Percentiles rank a stretch among this genome's conserved stretches.
phyloP scores from a whole-genome alignment of 106 monocot species.

The Hemerocallis citrina region DNA sequence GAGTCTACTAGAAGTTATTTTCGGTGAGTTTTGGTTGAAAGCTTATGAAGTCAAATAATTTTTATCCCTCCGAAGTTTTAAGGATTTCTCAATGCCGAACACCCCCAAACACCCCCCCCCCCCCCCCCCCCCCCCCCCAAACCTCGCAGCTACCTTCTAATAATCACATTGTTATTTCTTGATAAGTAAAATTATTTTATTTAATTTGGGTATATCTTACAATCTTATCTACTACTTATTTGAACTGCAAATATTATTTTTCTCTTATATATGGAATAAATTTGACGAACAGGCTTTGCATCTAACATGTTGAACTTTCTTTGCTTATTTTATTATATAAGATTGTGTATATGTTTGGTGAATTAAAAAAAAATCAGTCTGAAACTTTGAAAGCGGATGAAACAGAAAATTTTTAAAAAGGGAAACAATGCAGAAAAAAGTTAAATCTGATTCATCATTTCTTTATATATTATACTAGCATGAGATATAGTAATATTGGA shows the following conservation, averaged over 20 bases:
- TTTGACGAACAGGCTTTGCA: too few species aligned
- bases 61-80: background rate
- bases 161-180: background rate
- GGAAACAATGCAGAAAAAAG: background rate
- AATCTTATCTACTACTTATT: too few species aligned
- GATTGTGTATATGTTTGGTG: too few species aligned
- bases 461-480: background rate
- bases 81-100: background rate
- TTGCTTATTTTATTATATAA: too few species aligned
- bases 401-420: background rate
- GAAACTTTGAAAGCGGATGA: too few species aligned
- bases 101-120: background rate
- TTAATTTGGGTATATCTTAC: background rate
- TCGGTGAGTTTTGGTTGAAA: constrained; percentile 34
- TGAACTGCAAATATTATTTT: too few species aligned
- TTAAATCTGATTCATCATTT: background rate
- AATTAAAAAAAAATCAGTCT: too few species aligned
- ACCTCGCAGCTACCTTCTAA: background rate
- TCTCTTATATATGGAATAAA: too few species aligned
- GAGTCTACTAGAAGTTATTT: constrained; percentile 56
- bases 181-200: too few species aligned
- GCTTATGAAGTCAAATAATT: background rate
- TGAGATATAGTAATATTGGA: background rate
- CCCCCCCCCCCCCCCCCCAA: background rate
- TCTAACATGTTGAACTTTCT: too few species aligned